Percentiles rank a stretch among this genome's conserved stretches.
Conservation (phyloP, 805 yeast species). For the Lachancea dasiensis region DNA sequence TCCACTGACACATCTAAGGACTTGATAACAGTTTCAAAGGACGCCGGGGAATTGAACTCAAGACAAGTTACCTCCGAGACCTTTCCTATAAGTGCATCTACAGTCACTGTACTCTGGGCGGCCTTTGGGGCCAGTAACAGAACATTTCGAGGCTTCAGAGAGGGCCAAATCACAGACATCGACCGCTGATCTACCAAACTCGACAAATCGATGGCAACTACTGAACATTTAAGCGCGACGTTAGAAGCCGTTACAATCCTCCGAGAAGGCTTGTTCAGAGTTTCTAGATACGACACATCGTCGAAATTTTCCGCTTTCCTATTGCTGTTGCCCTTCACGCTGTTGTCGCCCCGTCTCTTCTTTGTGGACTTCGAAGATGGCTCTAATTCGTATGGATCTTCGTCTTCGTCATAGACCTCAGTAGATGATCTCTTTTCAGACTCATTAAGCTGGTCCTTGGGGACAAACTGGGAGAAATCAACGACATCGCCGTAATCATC, state of each 20-base stretch:
- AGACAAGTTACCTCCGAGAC: constrained; percentile 32
- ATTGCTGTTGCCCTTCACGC: constrained; percentile 14
- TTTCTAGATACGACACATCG: constrained; percentile 45
- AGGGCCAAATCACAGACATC: constrained; percentile 65
- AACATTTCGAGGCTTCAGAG: constrained; percentile 70
- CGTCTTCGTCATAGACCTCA: constrained; percentile 23
- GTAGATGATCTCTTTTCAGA: constrained; percentile 22
- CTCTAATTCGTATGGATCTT: constrained; percentile 24
- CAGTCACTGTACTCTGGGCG: constrained; percentile 16
- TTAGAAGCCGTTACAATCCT: constrained; percentile 32
- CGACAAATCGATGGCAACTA: constrained; percentile 72
- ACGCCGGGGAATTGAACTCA: constrained; percentile 36
- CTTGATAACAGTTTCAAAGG: constrained; percentile 49
- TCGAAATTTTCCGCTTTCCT: constrained; percentile 41
- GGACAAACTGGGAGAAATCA: constrained; percentile 54
- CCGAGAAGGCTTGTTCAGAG: constrained; percentile 45
- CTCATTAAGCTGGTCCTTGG: constrained; percentile 43
- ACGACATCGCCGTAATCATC: constrained; percentile 89
- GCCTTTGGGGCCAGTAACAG: constrained; percentile 36
- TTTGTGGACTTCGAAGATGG: constrained; percentile 18
- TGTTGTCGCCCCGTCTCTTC: constrained; percentile 28
- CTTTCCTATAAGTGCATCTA: constrained; percentile 17
- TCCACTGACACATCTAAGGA: constrained; percentile 64
- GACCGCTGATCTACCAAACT: constrained; percentile 86
- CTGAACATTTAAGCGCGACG: constrained; percentile 58